Percentiles rank a stretch among this genome's conserved stretches.
These are phyloP conservation scores for Amauroascus verrucosus DNA, from an alignment of 2,329 filamentous ascomycete genomes.

Conservation along the genomic window DNA sequence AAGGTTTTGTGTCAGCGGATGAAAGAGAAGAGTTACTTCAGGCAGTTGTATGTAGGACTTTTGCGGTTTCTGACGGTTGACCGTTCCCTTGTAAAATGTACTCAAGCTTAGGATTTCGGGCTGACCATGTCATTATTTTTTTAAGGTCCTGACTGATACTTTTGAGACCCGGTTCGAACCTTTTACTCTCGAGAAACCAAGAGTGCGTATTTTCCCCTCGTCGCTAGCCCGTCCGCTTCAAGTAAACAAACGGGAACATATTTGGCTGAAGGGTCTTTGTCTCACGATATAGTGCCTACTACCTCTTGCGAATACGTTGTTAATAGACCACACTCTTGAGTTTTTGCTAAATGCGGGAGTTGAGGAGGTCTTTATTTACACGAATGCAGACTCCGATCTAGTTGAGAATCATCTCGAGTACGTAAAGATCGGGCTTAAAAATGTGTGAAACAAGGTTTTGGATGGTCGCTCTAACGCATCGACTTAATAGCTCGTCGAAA, in stretches of 20 bases:
- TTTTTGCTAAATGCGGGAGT: slow-evolving; percentile 92
- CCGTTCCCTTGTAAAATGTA: too few species aligned
- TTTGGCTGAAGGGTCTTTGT: background rate
- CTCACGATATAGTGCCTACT: slow-evolving; percentile 61
- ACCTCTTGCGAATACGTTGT: slow-evolving; percentile 80
- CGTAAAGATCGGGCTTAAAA: slow-evolving; percentile 11
- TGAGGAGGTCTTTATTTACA: slow-evolving; percentile 89
- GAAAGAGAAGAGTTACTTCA: slow-evolving; percentile 53
- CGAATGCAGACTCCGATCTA: slow-evolving; percentile 73
- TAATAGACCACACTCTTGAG: slow-evolving; percentile 96
- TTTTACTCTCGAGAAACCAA: slow-evolving; percentile 76
- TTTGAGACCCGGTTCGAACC: slow-evolving; percentile 88
- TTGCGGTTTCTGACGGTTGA: too few species aligned
- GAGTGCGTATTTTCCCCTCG: slow-evolving; percentile 48
- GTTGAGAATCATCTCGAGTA: slow-evolving; percentile 75
- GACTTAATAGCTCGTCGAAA: slow-evolving; percentile 53
- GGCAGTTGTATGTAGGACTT: slow-evolving; percentile 45
- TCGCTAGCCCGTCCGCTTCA: background rate
- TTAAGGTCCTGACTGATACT: slow-evolving; percentile 77
- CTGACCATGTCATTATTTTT: background rate
- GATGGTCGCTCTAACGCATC: background rate
- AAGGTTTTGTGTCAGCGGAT: slow-evolving; percentile 27
- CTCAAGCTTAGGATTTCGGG: background rate
- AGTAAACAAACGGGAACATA: background rate
- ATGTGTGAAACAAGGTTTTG: background rate